A percentile compares a stretch with the other conserved stretches of the same genome.
These are phyloP conservation scores for Phanerodontia chrysosporium DNA, from an alignment of 768 basidiomycete genomes.

Conservation along the genomic window DNA sequence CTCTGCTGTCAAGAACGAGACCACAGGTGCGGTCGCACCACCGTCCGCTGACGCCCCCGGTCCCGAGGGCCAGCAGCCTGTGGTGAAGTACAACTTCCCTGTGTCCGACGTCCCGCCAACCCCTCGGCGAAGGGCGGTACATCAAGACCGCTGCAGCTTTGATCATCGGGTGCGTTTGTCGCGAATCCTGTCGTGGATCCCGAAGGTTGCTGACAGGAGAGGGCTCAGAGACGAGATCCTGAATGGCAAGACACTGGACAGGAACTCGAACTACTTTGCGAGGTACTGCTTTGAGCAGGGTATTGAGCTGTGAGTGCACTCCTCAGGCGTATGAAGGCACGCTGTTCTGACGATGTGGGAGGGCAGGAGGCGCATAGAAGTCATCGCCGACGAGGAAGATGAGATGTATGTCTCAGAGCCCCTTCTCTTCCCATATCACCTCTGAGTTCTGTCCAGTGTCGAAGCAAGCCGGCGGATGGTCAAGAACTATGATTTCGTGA, in stretches of 20 bases:
- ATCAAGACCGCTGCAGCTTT: conserved; percentile 74
- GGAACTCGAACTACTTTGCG: conserved; percentile 84
- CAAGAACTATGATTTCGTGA: conserved; percentile 79
- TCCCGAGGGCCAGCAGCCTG: conserved; percentile 4
- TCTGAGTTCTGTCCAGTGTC: conserved; percentile 39
- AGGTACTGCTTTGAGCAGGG: conserved; percentile 88
- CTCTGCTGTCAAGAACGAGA: conserved; percentile 1
- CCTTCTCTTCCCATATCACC: no score
- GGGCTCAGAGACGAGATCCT: conserved; percentile 79
- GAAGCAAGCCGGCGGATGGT: conserved; percentile 85
- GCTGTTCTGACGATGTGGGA: neutral
- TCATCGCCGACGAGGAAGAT: conserved; percentile 84
- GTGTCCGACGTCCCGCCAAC: conserved; percentile 58
- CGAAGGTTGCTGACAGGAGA: neutral
- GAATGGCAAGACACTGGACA: conserved; percentile 85
- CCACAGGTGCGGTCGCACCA: no score
- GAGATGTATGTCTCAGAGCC: conserved; percentile 66
- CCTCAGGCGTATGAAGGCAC: conserved; percentile 7
- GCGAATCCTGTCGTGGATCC: neutral
- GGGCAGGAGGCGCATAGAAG: conserved; percentile 79
- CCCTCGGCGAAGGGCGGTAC: conserved; percentile 59
- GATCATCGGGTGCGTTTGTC: conserved; percentile 60
- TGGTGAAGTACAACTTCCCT: conserved; percentile 34
- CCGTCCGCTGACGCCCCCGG: neutral
- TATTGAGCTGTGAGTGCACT: conserved; percentile 57